Base-by-base conservation (phyloP, 371 early-diverging fungal species). In the Mucor mucedo region DNA sequence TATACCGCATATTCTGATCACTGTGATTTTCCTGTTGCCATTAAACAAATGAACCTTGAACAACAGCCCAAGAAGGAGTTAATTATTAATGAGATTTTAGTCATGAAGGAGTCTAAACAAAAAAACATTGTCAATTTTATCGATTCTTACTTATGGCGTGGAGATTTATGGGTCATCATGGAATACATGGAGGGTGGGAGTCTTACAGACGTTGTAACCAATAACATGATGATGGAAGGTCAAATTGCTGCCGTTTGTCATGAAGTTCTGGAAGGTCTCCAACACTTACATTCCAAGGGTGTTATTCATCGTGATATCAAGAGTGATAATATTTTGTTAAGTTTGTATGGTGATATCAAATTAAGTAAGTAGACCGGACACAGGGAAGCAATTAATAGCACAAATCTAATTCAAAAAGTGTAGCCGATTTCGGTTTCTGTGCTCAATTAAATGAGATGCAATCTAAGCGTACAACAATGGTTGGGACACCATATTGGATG, bases 271-370 rank as follows among this genome's bases (percentile, higher is more conserved):
- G 58, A 63, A 39, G 78, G 80, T 2, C 55, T 79, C 32, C 57
- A 67, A 58, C 94, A 93, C 76, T 73, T 97, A 41, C 98, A 98
- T 69, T 78, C 87, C 10, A 84, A 90, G 62, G 91, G 91, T 38
- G 90, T 97, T 35, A 94, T 96, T 58, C 96, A 96, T 71, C 86
- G 98, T 65, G 97, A 98, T 79, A 92, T 98, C 74, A 96, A 96
- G 79, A 90, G 92, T 54, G 96, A 97, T 71, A 98, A 98, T 70
- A 81, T 97, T 16, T 75, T 96, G n/a, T 69, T 98, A 40, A 81
- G 85, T 27, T 65, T 87, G 53, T 85, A 87, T 62, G 96, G 96
- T 21, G 85, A 88, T 52, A 85, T 96, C 60, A 96, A 95, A 75
- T 77, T 95, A 49, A 92, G 84, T 84, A 81, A 69, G 79, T 56